Percentiles rank a stretch among this genome's conserved stretches.
Evolutionary conservation across 805 yeast genomes (phyloP).

Genomic region (Candida hispaniensis): DNA sequence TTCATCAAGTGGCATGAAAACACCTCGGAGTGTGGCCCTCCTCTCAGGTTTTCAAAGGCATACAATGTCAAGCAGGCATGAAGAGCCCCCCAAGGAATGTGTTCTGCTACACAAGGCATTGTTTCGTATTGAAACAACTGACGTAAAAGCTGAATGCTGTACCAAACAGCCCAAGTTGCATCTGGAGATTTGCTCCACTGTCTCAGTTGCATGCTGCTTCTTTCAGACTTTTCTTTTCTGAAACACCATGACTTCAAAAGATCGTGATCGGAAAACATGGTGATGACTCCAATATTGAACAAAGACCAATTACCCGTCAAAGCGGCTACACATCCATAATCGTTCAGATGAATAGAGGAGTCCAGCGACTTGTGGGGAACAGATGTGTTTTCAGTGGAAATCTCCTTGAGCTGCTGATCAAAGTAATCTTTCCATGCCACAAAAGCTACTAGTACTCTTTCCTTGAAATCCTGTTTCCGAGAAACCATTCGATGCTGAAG

Average conservation of each 20-base stretch:
- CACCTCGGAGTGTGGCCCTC: slow-evolving; percentile 3
- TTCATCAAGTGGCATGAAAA: slow-evolving; percentile 1
- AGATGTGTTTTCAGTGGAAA: slow-evolving; percentile 15
- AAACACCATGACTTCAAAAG: slow-evolving; percentile 20
- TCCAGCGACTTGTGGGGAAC: background rate
- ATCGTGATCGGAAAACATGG: slow-evolving; percentile 24
- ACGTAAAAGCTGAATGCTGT: slow-evolving; percentile 24
- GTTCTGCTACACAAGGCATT: slow-evolving; percentile 23
- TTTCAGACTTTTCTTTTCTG: slow-evolving; percentile 3
- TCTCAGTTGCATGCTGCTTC: slow-evolving; percentile 20
- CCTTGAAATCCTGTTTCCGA: slow-evolving; percentile 26
- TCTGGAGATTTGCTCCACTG: slow-evolving; percentile 25
- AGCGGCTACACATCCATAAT: slow-evolving; percentile 21
- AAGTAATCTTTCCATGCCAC: slow-evolving; percentile 32
- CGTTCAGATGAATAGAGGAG: slow-evolving; percentile 16
- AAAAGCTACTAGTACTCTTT: slow-evolving; percentile 29
- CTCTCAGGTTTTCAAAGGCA: slow-evolving; percentile 22
- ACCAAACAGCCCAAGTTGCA: slow-evolving; percentile 26
- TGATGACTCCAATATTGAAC: slow-evolving; percentile 23
- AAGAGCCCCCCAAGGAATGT: slow-evolving; percentile 26
- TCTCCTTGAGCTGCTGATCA: slow-evolving; percentile 28
- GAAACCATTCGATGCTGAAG: slow-evolving; percentile 31
- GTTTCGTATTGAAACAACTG: slow-evolving; percentile 21
- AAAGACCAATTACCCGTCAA: slow-evolving; percentile 25
- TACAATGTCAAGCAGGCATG: slow-evolving; percentile 25